Base-by-base conservation (phyloP, 2,329 filamentous ascomycete species). In the Penicillium crustosum region DNA sequence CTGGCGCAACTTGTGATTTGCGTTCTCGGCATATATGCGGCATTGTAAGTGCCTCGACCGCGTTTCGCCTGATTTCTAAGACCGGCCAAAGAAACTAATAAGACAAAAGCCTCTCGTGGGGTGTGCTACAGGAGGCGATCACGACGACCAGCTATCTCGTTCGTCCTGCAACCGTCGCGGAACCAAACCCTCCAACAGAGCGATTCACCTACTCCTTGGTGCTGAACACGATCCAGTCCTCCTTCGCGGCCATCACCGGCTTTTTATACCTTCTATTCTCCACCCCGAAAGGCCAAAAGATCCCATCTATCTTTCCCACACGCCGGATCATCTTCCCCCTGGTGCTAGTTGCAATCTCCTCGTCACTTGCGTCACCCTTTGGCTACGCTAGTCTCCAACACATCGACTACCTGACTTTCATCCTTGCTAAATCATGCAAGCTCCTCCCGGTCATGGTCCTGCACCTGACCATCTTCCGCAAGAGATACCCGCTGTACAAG, bases 361-460 rank as follows among this genome's bases (percentile, higher is more conserved):
- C 87, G 68, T 92, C 91, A 4, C 88, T 97, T 52, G 92, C 93
- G 39, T 92, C 89, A n/a, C 93, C 93, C 3, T 97, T 97, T 71
- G 94, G 93, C 66, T 97, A 97, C 77, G 93, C 94, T 49, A 89
- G 87, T 58, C 86, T 97, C 50, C 87, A 89, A 38, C 92, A 97
- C 75, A 92, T 97, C 77, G 94, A 97, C 83, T 97, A 97, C 78
- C 91, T 97, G 70, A 97, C 94, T 31, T 97, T 96, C 78, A 90
- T 97, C 66, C 89, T 99, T 42, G 93, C 94, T 67, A 97, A 99
- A 79, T 93, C 89, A 68, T 99, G 94, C 88, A 99, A 99, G 80
- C 84, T 99, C 21, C 86, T 99, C n/a, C 94, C 94, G 3, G 94
- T 99, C 70, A 97, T 99, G 94, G 88, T 94, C 70, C 83, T 99